phyloP scores from a whole-genome alignment of 1,139 yeast species.

The Candida sanyaensis region DNA sequence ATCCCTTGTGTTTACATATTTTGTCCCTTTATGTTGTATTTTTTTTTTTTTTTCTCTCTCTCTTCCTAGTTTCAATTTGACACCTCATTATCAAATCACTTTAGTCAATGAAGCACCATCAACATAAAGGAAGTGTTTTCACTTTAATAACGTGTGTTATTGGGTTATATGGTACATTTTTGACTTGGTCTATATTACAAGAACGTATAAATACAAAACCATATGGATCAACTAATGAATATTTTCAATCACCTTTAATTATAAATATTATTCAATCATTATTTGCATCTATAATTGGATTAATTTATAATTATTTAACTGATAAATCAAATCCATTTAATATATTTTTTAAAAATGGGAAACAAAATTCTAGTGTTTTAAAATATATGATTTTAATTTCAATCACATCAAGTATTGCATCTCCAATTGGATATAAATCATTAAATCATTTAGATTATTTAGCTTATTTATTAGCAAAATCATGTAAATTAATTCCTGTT shows the following conservation, averaged over 20 bases:
- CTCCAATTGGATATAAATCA: slow-evolving; percentile 78
- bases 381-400: slow-evolving; percentile 64
- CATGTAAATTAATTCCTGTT: slow-evolving; percentile 92
- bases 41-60: not conserved
- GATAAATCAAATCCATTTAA: slow-evolving; percentile 29
- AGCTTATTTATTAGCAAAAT: slow-evolving; percentile 82
- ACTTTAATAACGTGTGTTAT: slow-evolving; percentile 55
- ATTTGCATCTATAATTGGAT: slow-evolving; percentile 72
- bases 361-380: slow-evolving; percentile 24
- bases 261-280: slow-evolving; percentile 74
- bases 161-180: slow-evolving; percentile 82
- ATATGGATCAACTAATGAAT: slow-evolving; percentile 50
- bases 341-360: slow-evolving; percentile 28
- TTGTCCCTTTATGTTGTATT: not conserved
- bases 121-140: slow-evolving; percentile 11
- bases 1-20: too few relatives aligned
- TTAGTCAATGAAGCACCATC: not conserved
- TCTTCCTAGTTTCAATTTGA: not conserved
- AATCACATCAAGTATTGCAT: slow-evolving; percentile 73
- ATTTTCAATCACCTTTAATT: slow-evolving; percentile 74
- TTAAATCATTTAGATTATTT: slow-evolving; percentile 83
- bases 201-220: slow-evolving; percentile 83
- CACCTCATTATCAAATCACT: not conserved
- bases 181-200: slow-evolving; percentile 90
- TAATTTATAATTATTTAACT: slow-evolving; percentile 50